Percentiles rank a stretch among this genome's conserved stretches.
phyloP scores from a whole-genome alignment of 371 early-diverging fungal species.

The Smittium culicis region DNA sequence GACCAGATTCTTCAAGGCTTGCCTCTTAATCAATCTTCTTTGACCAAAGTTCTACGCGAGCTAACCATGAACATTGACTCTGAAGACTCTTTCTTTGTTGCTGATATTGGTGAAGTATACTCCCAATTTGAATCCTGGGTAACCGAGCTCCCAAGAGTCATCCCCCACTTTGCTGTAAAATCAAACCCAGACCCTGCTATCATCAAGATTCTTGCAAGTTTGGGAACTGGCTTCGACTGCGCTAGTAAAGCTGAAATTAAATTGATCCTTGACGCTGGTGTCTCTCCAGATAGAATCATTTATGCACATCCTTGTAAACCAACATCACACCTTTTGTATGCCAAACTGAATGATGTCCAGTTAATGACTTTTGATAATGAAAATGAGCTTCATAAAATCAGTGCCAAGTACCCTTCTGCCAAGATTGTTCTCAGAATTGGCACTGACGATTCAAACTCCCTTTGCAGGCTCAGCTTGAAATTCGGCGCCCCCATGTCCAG shows the following conservation, averaged over 20 bases:
- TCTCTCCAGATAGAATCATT: conserved; percentile 66
- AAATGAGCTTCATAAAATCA: conserved; percentile 89
- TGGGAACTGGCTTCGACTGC: conserved; percentile 90
- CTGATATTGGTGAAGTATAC: conserved; percentile 74
- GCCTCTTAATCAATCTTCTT: neutral
- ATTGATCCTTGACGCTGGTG: conserved; percentile 62
- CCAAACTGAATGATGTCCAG: conserved; percentile 54
- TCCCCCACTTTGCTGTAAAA: conserved; percentile 94
- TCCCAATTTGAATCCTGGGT: conserved; percentile 78
- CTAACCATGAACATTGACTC: conserved; percentile 25
- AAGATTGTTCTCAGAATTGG: conserved; percentile 82
- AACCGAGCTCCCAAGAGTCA: conserved; percentile 67
- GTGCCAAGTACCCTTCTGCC: conserved; percentile 62
- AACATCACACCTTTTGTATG: conserved; percentile 78
- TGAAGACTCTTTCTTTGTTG: conserved; percentile 87
- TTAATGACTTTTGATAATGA: conserved; percentile 97
- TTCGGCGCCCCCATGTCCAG: conserved; percentile 78
- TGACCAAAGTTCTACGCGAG: neutral
- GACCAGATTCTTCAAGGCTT: neutral
- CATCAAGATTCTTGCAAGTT: conserved; percentile 59
- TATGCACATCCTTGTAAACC: conserved; percentile 98
- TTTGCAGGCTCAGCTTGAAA: conserved; percentile 88
- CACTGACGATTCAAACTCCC: conserved; percentile 83
- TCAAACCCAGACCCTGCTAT: conserved; percentile 87
- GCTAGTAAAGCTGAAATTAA: conserved; percentile 80